Base-by-base conservation (phyloP, 192 early-diverging fungal species). In the Umbelopsis sp. region DNA sequence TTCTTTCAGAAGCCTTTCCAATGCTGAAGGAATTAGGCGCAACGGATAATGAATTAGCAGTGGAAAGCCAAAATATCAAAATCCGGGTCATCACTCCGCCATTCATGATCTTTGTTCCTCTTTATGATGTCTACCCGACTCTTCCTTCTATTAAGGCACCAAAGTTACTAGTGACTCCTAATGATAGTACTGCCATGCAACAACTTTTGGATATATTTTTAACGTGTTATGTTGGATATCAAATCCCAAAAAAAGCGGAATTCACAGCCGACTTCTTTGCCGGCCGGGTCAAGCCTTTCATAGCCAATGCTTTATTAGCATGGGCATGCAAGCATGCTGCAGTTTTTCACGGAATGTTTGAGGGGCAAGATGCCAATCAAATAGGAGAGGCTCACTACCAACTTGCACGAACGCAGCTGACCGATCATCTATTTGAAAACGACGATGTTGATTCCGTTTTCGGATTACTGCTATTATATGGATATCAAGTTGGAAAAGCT, bases 261-360 rank as follows among this genome's bases (percentile, higher is more conserved):
- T 61, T 61, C 27, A 61, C 2, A 33, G 13, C 13, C 12, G 27
- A 51, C 3, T 69, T 69, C 23, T 48, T 69, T 21, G n/a, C 35
- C 8, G 67, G 46, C 16, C 8, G 33, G 12, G 25, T 69, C 48
- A 30, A 49, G n/a, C 30, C 33, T 4, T 69, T 69, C n/a, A 20
- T 69, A 4, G 30, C 12, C n/a, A 69, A 69, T 69, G 67, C 49
- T 25, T 1, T 69, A 8, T 11, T 46, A 44, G 67, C 67, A 6
- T 69, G 67, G 67, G 35, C 48, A 37, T 69, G 67, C 25, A 49
- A 30, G 22, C 67, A 69, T 69, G 46, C 67, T n/a, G 67, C 67
- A 10, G 67, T 69, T 0, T 69, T 69, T 21, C 67, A 69, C 49
- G 50, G 50, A 16, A 27, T 48, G 46, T 69, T 49, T 18, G 21